A percentile compares a stretch with the other conserved stretches of the same genome.
Evolutionary conservation across 495 filamentous ascomycete genomes (phyloP).

Genomic region (Xylaria sp.): DNA sequence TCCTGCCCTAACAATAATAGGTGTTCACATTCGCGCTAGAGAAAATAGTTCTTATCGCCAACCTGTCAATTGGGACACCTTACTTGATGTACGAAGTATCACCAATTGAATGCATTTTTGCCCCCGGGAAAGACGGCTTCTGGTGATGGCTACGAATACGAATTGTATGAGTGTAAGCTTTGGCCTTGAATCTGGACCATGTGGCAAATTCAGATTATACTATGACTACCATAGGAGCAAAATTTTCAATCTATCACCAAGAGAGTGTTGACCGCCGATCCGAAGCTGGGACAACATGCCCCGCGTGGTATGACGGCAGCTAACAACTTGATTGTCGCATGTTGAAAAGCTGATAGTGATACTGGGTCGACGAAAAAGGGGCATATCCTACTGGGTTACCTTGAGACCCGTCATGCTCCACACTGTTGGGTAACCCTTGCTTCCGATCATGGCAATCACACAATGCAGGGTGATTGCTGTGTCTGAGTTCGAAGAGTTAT

Average conservation of each 20-base stretch:
- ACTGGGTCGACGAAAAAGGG: not conserved
- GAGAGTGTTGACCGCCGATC: not conserved
- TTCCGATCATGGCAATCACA: not conserved
- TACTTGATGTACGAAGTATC: not conserved
- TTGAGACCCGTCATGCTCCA: not conserved
- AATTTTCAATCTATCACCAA: not conserved
- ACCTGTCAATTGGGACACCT: not conserved
- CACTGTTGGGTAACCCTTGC: not conserved
- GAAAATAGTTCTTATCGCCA: not conserved
- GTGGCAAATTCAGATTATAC: not conserved
- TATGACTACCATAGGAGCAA: not conserved
- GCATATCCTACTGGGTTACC: not conserved
- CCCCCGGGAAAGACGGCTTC: not conserved
- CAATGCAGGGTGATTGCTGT: not conserved
- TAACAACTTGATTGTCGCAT: not conserved
- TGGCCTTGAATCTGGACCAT: not conserved
- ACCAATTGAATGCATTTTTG: not conserved
- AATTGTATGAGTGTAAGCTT: not conserved
- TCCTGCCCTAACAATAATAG: not conserved
- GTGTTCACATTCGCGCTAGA: not conserved
- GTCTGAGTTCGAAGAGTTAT: not conserved
- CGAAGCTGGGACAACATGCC: constrained; percentile 35
- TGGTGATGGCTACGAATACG: not conserved
- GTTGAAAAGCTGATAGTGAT: not conserved
- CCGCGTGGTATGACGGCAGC: not conserved